These are phyloP conservation scores for Globisporangium parvum DNA, from an alignment of 352 stramenopile species.

Conservation along the genomic window DNA sequence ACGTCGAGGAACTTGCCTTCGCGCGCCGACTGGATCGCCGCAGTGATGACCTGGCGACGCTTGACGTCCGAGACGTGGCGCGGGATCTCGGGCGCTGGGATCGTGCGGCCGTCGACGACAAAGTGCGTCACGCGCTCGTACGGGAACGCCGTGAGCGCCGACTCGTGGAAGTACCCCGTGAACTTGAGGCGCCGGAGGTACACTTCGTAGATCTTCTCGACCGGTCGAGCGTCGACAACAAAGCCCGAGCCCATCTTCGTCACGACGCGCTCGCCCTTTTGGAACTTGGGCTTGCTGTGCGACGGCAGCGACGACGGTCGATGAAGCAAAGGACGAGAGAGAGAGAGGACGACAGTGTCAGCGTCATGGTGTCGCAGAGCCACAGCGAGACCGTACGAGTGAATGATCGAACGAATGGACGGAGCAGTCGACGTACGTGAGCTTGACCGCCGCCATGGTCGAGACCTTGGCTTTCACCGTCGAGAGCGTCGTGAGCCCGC, in stretches of 20 bases:
- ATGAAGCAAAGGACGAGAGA: not conserved
- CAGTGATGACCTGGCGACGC: slow-evolving; percentile 61
- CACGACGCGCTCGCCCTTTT: slow-evolving; percentile 73
- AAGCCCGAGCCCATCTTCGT: slow-evolving; percentile 79
- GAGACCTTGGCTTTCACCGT: slow-evolving; percentile 65
- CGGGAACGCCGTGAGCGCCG: slow-evolving; percentile 55
- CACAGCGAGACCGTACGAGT: not conserved
- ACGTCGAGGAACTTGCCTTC: slow-evolving; percentile 16
- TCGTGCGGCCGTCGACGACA: slow-evolving; percentile 71
- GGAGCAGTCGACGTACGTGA: slow-evolving; percentile 35
- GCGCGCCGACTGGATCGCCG: slow-evolving; percentile 60
- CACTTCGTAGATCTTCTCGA: slow-evolving; percentile 76
- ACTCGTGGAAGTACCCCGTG: slow-evolving; percentile 70
- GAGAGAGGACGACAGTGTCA: too few species aligned
- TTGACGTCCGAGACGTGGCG: slow-evolving; percentile 63
- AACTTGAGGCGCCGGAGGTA: slow-evolving; percentile 70
- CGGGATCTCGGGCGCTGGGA: slow-evolving; percentile 56
- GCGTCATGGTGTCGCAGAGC: not conserved
- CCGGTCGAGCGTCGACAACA: slow-evolving; percentile 41
- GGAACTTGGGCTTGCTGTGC: slow-evolving; percentile 54
- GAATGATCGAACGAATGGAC: not conserved
- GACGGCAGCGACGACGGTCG: not conserved
- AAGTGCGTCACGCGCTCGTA: slow-evolving; percentile 84
- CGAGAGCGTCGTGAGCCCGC: slow-evolving; percentile 45
- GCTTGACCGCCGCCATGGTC: slow-evolving; percentile 66